Evolutionary conservation across 2,329 filamentous ascomycete species (phyloP).

Genomic region (Arthroderma sp.): DNA sequence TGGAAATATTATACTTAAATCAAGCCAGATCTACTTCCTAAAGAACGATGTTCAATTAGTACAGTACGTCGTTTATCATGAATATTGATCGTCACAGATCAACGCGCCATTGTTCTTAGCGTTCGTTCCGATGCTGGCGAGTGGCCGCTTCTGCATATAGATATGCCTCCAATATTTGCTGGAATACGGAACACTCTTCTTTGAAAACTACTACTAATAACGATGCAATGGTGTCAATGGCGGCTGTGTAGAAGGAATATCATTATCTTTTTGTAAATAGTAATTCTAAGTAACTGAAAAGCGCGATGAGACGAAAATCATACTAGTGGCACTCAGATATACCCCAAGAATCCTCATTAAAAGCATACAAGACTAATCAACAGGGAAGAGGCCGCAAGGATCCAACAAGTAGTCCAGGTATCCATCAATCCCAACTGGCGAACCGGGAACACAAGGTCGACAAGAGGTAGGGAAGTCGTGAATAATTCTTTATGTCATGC

Average conservation of each 20-base stretch:
- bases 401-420: background rate
- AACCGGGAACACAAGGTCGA: background rate
- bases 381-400: background rate
- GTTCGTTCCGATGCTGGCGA: background rate
- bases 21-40: background rate
- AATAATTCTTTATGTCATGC: background rate
- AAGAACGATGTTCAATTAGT: background rate
- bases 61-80: background rate
- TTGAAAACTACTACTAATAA: too few relatives aligned
- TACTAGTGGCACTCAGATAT: too few relatives aligned
- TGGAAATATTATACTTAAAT: background rate
- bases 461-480: background rate
- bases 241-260: too few relatives aligned
- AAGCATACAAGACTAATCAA: too few relatives aligned
- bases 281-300: too few relatives aligned
- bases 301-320: too few relatives aligned
- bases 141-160: background rate
- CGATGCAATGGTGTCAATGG: too few relatives aligned
- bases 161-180: background rate
- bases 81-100: background rate
- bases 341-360: too few relatives aligned
- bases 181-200: too few relatives aligned
- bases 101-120: background rate
- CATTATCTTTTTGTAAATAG: too few relatives aligned
- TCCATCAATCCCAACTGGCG: background rate